Evolutionary conservation across 2,329 filamentous ascomycete species (phyloP).

Genomic region (Penicillium sp.): DNA sequence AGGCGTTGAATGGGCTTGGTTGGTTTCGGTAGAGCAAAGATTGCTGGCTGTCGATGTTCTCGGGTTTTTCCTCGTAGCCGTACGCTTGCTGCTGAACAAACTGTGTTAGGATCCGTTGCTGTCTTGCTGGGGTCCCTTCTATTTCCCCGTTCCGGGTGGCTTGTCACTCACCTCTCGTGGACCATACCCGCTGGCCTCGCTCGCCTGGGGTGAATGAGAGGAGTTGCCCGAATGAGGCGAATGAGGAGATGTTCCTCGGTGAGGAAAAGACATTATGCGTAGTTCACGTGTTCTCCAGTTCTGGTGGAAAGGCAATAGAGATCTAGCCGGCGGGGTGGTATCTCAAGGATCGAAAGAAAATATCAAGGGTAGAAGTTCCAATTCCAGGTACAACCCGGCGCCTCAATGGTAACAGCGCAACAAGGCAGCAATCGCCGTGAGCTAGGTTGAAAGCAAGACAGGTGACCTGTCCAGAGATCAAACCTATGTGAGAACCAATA

Average conservation of each 20-base stretch:
- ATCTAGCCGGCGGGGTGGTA: background rate
- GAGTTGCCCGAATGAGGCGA: slow-evolving; percentile 14
- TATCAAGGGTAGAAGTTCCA: background rate
- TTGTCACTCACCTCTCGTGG: slow-evolving; percentile 12
- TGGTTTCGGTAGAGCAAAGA: slow-evolving; percentile 29
- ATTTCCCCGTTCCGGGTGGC: background rate
- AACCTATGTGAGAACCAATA: background rate
- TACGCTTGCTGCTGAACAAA: slow-evolving; percentile 7
- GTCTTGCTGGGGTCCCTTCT: background rate
- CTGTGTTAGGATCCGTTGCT: background rate
- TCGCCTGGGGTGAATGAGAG: slow-evolving; percentile 16
- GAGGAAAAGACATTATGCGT: slow-evolving; percentile 15
- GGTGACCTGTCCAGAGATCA: slow-evolving; percentile 3
- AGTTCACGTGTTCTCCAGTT: slow-evolving; percentile 1
- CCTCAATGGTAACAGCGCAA: background rate
- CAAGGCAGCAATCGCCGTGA: background rate
- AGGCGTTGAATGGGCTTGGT: slow-evolving; percentile 37
- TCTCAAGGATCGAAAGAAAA: background rate
- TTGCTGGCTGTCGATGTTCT: slow-evolving; percentile 19
- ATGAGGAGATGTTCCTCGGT: slow-evolving; percentile 16
- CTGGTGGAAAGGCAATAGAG: background rate
- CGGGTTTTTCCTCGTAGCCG: slow-evolving; percentile 19
- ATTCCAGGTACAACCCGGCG: background rate
- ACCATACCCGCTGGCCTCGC: slow-evolving; percentile 14
- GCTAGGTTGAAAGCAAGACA: background rate